These are phyloP conservation scores for Alternaria tenuissima DNA, from an alignment of 2,329 filamentous ascomycete genomes.

Conservation along the genomic window DNA sequence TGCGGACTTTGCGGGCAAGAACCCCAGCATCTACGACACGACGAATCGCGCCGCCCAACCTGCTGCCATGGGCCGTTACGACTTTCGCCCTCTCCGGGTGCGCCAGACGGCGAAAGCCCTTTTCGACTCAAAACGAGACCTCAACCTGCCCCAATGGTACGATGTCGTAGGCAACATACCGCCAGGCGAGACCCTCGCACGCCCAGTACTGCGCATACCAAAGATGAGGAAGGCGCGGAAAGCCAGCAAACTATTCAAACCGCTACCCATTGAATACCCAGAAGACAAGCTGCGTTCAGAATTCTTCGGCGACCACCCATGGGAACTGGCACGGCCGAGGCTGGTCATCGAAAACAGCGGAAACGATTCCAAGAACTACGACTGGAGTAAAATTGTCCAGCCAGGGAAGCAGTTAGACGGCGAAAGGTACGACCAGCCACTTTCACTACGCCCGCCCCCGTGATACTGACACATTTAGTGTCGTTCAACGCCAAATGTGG, in stretches of 20 bases:
- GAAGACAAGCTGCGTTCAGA: conserved; percentile 82
- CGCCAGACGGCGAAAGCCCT: conserved; percentile 62
- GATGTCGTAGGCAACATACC: conserved; percentile 65
- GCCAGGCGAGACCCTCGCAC: conserved; percentile 66
- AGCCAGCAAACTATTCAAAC: conserved; percentile 80
- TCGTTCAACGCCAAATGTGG: conserved; percentile 90
- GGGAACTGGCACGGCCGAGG: conserved; percentile 91
- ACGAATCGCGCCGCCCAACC: conserved; percentile 12
- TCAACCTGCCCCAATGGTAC: conserved; percentile 63
- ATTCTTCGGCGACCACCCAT: conserved; percentile 95
- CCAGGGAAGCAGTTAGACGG: conserved; percentile 79
- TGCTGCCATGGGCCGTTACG: conserved; percentile 60
- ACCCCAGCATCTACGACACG: conserved; percentile 4
- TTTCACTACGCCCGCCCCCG: background rate
- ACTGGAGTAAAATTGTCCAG: conserved; percentile 85
- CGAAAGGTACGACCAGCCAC: conserved; percentile 70
- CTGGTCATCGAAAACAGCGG: conserved; percentile 87
- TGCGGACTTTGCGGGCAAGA: conserved; percentile 17
- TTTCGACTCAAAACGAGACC: conserved; percentile 54
- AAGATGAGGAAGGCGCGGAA: conserved; percentile 57
- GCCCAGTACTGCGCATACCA: conserved; percentile 61
- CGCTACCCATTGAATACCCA: conserved; percentile 77
- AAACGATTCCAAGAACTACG: conserved; percentile 75
- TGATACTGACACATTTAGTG: conserved; percentile 61
- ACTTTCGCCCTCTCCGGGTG: conserved; percentile 61